phyloP scores from a whole-genome alignment of 495 filamentous ascomycete species.

The Penicillium antarcticum region DNA sequence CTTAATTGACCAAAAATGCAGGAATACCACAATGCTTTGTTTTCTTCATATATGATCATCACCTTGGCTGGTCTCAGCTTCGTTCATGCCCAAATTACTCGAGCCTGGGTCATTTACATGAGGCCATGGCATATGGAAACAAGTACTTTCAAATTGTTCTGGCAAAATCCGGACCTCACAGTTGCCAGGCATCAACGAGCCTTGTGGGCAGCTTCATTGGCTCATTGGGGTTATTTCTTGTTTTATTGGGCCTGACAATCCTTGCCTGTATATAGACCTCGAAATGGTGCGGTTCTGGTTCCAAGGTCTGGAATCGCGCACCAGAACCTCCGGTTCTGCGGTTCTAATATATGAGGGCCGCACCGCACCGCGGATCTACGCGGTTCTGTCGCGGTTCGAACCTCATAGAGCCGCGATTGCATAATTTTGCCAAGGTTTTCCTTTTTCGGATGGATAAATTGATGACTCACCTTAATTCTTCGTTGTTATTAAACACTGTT shows the following conservation, averaged over 20 bases:
- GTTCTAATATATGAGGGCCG: no score
- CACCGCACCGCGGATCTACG: no score
- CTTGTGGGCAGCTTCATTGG: conserved; percentile 5
- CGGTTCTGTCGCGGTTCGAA: no score
- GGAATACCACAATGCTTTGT: conserved; percentile 3
- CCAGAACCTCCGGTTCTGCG: no score
- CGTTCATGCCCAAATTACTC: conserved; percentile 2
- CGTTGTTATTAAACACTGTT: no score
- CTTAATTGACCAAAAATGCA: conserved; percentile 5
- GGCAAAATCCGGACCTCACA: neutral
- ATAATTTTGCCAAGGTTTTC: no score
- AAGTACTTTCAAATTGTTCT: conserved; percentile 5
- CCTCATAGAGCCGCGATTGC: no score
- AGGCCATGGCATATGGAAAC: conserved; percentile 5
- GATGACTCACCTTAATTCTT: no score
- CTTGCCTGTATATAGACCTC: conserved; percentile 5
- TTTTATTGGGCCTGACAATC: conserved; percentile 6
- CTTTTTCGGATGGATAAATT: no score
- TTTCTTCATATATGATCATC: conserved; percentile 6
- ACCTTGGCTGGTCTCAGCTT: conserved; percentile 1
- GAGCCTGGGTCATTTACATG: conserved; percentile 4
- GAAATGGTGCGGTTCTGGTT: no score
- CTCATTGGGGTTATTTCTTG: conserved; percentile 1
- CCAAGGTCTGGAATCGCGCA: no score
- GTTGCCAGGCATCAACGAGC: conserved; percentile 3